Conservation (phyloP, 441 rosid species). For the Adansonia gregorii region DNA sequence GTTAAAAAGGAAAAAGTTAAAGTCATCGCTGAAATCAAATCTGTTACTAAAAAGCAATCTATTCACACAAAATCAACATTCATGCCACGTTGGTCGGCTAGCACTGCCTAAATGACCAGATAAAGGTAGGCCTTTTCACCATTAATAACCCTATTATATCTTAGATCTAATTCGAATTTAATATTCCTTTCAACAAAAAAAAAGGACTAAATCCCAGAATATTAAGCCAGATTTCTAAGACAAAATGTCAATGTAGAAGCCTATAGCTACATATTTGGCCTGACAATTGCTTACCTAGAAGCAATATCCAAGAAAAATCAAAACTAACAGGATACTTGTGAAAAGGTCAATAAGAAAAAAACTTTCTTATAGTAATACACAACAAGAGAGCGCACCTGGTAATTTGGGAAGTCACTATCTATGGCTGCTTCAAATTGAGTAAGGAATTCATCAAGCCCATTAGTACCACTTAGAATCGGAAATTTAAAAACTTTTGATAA, state of each 20-base stretch:
- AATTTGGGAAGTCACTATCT: constrained; percentile 84
- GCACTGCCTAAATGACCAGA: not conserved
- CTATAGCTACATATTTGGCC: not conserved
- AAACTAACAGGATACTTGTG: not conserved
- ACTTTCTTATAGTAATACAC: not conserved
- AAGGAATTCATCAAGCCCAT: constrained; percentile 70
- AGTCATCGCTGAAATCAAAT: constrained; percentile 1
- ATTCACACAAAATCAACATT: not conserved
- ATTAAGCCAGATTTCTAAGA: not conserved
- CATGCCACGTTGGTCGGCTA: not conserved
- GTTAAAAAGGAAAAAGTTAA: constrained; percentile 4
- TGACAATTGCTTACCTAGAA: constrained; percentile 6
- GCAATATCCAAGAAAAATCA: not conserved
- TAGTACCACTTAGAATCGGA: constrained; percentile 59
- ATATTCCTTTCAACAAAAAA: not conserved
- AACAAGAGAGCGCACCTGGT: constrained; percentile 61
- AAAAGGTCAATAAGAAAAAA: not conserved
- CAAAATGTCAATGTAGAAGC: not conserved
- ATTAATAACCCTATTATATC: not conserved
- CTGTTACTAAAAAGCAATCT: constrained; percentile 6
- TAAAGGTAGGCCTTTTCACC: not conserved
- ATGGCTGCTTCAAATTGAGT: constrained; percentile 86
- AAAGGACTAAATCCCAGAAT: not conserved
- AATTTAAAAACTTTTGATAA: constrained; percentile 59
- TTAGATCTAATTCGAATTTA: not conserved